Percentiles rank a stretch among this genome's conserved stretches.
phyloP scores from a whole-genome alignment of 2,329 filamentous ascomycete species.

The Colletotrichum caudatum region DNA sequence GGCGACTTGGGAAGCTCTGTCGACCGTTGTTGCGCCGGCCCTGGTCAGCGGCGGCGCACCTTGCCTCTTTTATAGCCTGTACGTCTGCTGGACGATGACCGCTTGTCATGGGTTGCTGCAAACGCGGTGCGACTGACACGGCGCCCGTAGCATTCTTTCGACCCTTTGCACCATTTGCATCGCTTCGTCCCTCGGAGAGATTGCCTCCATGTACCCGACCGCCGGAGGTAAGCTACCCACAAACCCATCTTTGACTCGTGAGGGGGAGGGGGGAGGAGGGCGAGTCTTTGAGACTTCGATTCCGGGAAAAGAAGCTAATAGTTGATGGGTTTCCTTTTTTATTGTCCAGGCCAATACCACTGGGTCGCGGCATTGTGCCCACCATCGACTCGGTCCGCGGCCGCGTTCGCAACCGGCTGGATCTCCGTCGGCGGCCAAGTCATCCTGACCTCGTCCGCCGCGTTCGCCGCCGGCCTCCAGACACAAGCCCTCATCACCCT shows the following conservation, averaged over 20 bases:
- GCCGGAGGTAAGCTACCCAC: slow-evolving; percentile 46
- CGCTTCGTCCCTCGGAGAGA: slow-evolving; percentile 55
- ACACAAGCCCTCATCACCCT: slow-evolving; percentile 58
- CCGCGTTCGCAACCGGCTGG: slow-evolving; percentile 58
- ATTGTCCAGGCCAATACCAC: slow-evolving; percentile 56
- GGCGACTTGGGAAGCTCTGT: slow-evolving; percentile 64
- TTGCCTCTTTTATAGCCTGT: slow-evolving; percentile 60
- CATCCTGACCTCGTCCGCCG: slow-evolving; percentile 60
- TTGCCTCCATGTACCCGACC: slow-evolving; percentile 53
- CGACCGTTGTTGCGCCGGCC: slow-evolving; percentile 58
- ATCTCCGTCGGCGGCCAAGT: slow-evolving; percentile 61
- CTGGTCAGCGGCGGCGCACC: slow-evolving; percentile 59
- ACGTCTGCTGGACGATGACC: slow-evolving; percentile 36
- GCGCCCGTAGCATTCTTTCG: slow-evolving; percentile 54
- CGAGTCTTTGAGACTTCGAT: neutral
- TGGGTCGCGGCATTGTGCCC: slow-evolving; percentile 57
- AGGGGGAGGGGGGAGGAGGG: too few relatives aligned
- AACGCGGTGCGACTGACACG: neutral
- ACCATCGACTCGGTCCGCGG: slow-evolving; percentile 48
- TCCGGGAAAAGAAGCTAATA: neutral
- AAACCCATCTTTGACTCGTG: neutral
- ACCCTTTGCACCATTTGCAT: slow-evolving; percentile 55
- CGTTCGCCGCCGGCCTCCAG: slow-evolving; percentile 59
- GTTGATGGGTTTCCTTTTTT: neutral
- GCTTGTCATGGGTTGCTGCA: neutral